Conservation (phyloP, 805 yeast species). For the Schwanniomyces occidentalis region DNA sequence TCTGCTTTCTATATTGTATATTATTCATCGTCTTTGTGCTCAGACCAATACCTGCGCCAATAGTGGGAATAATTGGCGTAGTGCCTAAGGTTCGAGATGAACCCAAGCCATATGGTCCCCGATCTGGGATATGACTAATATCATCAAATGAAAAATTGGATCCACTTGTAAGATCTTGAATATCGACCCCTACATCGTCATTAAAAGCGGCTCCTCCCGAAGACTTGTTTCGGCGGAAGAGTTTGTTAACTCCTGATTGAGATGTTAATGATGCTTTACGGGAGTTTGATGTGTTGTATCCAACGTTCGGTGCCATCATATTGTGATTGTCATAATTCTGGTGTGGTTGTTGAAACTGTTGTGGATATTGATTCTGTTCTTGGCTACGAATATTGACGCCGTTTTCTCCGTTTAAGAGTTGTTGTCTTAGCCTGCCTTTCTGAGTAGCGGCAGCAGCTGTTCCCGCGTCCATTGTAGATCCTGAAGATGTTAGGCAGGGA, state of each 20-base stretch:
- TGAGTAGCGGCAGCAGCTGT: conserved; percentile 15
- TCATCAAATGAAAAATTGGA: conserved; percentile 60
- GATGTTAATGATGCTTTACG: conserved; percentile 39
- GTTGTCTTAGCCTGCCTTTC: conserved; percentile 32
- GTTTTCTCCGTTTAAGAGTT: conserved; percentile 31
- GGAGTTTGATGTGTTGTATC: not conserved
- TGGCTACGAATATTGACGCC: conserved; percentile 22
- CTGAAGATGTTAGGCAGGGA: too few relatives aligned
- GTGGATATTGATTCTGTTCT: conserved; percentile 14
- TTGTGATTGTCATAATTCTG: conserved; percentile 6
- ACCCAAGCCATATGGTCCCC: conserved; percentile 62
- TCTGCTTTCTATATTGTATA: conserved; percentile 66
- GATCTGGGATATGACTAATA: conserved; percentile 59
- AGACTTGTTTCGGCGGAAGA: conserved; percentile 42
- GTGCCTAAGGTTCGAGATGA: conserved; percentile 47
- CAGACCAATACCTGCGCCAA: conserved; percentile 36
- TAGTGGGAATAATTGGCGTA: conserved; percentile 74
- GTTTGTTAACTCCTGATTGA: conserved; percentile 34
- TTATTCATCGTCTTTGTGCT: conserved; percentile 36
- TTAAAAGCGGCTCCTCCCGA: conserved; percentile 32
- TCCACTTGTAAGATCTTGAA: conserved; percentile 34
- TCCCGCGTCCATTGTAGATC: conserved; percentile 29
- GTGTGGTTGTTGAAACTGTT: conserved; percentile 9
- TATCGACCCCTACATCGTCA: conserved; percentile 39
- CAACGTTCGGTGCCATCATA: not conserved